Evolutionary conservation across 1,139 yeast genomes (phyloP).

Genomic region (Debaryomyces robertsiae): DNA sequence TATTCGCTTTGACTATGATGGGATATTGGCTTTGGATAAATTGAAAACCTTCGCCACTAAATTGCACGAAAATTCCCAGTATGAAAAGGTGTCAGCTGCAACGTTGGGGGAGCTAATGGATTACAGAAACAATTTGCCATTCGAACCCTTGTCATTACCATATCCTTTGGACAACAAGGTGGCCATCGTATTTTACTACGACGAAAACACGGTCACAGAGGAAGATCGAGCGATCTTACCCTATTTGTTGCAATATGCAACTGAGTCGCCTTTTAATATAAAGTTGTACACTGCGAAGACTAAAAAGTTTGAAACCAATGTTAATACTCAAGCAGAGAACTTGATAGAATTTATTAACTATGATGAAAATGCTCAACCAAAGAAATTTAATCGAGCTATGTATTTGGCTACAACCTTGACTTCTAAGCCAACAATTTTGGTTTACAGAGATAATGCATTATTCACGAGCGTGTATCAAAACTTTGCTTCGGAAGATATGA

Average conservation of each 20-base stretch:
- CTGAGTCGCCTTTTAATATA: conserved; percentile 57
- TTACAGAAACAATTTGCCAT: conserved; percentile 35
- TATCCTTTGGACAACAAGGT: conserved; percentile 48
- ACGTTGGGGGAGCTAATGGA: conserved; percentile 46
- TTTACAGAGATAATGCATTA: conserved; percentile 59
- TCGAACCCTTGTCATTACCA: conserved; percentile 34
- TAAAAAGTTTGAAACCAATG: conserved; percentile 38
- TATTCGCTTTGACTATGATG: conserved; percentile 39
- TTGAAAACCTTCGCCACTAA: conserved; percentile 38
- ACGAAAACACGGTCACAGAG: conserved; percentile 48
- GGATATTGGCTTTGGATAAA: conserved; percentile 24
- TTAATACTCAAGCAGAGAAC: conserved; percentile 45
- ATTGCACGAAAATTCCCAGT: conserved; percentile 39
- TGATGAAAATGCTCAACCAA: conserved; percentile 29
- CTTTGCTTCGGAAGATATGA: conserved; percentile 63
- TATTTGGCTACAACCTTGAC: conserved; percentile 56
- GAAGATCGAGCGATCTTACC: conserved; percentile 67
- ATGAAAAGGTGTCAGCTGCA: conserved; percentile 40
- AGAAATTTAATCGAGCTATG: conserved; percentile 45
- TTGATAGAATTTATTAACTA: conserved; percentile 46
- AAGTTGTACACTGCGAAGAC: conserved; percentile 56
- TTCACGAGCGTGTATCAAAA: conserved; percentile 57
- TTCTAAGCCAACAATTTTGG: conserved; percentile 59
- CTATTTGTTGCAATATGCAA: conserved; percentile 58
- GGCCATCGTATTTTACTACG: conserved; percentile 57